Evolutionary conservation across 441 rosid genomes (phyloP).

Genomic region (Biscutella laevigata): DNA sequence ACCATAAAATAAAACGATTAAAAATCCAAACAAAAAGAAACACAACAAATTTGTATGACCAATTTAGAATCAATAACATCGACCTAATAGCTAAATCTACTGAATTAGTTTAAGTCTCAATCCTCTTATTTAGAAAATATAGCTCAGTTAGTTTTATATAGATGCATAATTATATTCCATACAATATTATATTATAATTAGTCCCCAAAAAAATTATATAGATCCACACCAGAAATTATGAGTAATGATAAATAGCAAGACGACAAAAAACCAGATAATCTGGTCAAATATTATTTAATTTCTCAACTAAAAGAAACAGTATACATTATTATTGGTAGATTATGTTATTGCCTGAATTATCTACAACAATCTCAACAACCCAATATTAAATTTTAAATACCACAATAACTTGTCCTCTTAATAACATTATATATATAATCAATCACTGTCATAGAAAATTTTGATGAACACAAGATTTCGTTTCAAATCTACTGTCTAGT

Average conservation of each 20-base stretch:
- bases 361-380: constrained; percentile 16
- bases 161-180: too few relatives aligned
- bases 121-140: too few relatives aligned
- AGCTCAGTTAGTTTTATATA: too few relatives aligned
- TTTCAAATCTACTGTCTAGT: not conserved
- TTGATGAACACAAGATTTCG: not conserved
- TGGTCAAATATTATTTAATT: constrained; percentile 19
- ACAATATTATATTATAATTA: too few relatives aligned
- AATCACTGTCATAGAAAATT: not conserved
- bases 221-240: not conserved
- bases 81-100: too few relatives aligned
- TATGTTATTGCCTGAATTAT: not conserved
- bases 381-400: constrained; percentile 4
- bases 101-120: too few relatives aligned
- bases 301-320: not conserved
- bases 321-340: not conserved
- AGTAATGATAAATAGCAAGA: not conserved
- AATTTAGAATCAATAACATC: too few relatives aligned
- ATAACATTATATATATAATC: not conserved
- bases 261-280: constrained; percentile 6
- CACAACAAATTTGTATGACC: too few relatives aligned
- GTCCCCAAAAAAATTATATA: too few relatives aligned
- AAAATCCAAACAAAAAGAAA: too few relatives aligned
- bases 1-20: too few relatives aligned
- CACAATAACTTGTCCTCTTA: not conserved